A percentile compares a stretch with the other conserved stretches of the same genome.
These are phyloP conservation scores for Nemophila menziesii DNA, from an alignment of 257 asterid genomes.

Conservation along the genomic window DNA sequence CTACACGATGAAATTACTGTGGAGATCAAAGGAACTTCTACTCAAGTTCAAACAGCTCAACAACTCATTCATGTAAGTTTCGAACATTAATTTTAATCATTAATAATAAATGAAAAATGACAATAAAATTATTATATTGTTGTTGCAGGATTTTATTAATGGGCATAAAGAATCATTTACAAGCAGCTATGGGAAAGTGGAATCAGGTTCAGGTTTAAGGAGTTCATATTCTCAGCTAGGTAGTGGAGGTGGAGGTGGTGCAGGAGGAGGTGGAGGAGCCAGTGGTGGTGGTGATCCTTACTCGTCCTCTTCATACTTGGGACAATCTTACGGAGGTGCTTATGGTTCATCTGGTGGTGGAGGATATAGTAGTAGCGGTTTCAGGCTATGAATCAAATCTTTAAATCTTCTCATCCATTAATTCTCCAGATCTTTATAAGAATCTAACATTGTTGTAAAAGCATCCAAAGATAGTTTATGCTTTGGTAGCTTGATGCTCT, in stretches of 20 bases:
- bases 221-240: conserved; percentile 45
- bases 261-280: conserved; percentile 52
- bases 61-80: conserved; percentile 62
- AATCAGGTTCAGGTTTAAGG: conserved; percentile 38
- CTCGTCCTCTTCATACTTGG: too few species aligned
- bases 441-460: background rate
- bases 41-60: conserved; percentile 74
- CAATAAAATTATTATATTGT: background rate
- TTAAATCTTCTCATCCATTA: background rate
- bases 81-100: background rate
- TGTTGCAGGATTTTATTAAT: conserved; percentile 49
- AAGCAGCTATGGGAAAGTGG: conserved; percentile 29
- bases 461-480: background rate
- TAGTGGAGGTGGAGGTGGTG: conserved; percentile 35
- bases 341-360: too few species aligned
- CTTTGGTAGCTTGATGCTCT: background rate
- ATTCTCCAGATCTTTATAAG: background rate
- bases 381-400: conserved; percentile 29
- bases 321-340: too few species aligned
- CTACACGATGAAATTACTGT: conserved; percentile 68
- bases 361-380: conserved; percentile 43
- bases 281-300: too few species aligned
- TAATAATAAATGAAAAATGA: background rate
- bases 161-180: conserved; percentile 40
- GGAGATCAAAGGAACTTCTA: conserved; percentile 73